phyloP scores from a whole-genome alignment of 306 rosid genomes.

The Pterocarpus santalinus region DNA sequence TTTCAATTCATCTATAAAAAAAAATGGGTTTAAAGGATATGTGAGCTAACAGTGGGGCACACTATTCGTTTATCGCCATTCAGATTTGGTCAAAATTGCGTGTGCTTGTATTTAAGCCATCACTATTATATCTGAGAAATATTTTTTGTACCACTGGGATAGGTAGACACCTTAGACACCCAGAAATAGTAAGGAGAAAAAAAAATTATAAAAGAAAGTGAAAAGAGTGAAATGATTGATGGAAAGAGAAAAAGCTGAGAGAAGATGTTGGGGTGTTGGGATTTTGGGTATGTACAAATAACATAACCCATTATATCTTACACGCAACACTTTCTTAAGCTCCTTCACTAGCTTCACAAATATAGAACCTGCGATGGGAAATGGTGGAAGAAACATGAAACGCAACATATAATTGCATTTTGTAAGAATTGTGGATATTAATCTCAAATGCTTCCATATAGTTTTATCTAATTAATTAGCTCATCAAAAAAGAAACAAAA shows the following conservation, averaged over 20 bases:
- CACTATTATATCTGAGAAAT: constrained; percentile 48
- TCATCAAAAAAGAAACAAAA: too few relatives aligned
- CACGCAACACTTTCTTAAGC: constrained; percentile 57
- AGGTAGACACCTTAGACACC: too few relatives aligned
- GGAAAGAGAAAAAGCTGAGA: too few relatives aligned
- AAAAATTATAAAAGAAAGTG: too few relatives aligned
- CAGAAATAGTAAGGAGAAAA: too few relatives aligned
- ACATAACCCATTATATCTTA: constrained; percentile 51
- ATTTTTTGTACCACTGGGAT: too few relatives aligned
- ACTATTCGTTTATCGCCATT: constrained; percentile 5
- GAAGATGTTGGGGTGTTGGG: too few relatives aligned
- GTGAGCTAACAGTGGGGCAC: neutral
- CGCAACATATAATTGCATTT: neutral
- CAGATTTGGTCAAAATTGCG: constrained; percentile 28
- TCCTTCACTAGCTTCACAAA: constrained; percentile 34
- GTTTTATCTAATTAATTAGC: too few relatives aligned
- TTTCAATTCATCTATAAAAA: neutral
- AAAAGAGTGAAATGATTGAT: too few relatives aligned
- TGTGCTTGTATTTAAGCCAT: constrained; percentile 42
- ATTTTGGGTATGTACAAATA: too few relatives aligned
- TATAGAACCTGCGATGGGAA: neutral
- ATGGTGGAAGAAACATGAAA: neutral
- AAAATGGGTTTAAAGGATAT: neutral
- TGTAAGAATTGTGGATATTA: neutral
- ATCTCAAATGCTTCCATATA: neutral